Base-by-base conservation (phyloP, 202 grass and related monocot species). In the Alloteropsis angusta region DNA sequence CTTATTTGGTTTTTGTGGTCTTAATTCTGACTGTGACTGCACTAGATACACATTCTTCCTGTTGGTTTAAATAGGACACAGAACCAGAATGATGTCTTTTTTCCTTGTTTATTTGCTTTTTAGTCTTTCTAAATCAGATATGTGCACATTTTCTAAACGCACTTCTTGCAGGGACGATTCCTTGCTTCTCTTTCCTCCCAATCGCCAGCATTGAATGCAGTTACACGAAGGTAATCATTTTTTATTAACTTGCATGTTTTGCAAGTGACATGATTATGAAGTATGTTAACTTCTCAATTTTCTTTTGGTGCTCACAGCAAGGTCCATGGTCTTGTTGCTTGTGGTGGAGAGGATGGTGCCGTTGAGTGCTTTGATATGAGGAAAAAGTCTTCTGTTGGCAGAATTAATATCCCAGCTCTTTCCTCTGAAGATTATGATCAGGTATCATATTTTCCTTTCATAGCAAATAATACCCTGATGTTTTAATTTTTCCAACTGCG, bases 281-380 rank as follows among this genome's bases (percentile, higher is more conserved):
- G 75, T 79, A 65, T 69, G 9, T 82, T 65, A 42, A 69, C 55
- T 60, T 76, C n/a, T 79, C 26, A 26, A 38, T 80, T 55, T 78
- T 57, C 62, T 74, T 80, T 17, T 56, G 38, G 54, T 72, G 60
- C 66, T 84, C 47, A 50, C 78, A 97, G 95, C 81, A 68, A 22
- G 32, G 57, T 94, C 60, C 95, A 97, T 79, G 95, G 95, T 25
- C 91, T 97, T 47, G 70, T 97, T 75, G 95, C 95, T 87, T 97
- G 89, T 89, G 95, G 95, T 76, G 95, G 89, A 58, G 89, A 92
- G 65, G 95, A 97, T 75, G 95, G 95, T 73, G 87, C 83, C 1
- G 89, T 97, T 35, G 95, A 97, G 67, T 97, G 91, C 89, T 97
- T 97, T 92, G 95, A 97, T 87, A 88, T 90, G 89, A 89, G 91